Evolutionary conservation across 306 rosid species (phyloP), one percentile per base, ranked within the genome.

Genomic region (Urtica urens): DNA sequence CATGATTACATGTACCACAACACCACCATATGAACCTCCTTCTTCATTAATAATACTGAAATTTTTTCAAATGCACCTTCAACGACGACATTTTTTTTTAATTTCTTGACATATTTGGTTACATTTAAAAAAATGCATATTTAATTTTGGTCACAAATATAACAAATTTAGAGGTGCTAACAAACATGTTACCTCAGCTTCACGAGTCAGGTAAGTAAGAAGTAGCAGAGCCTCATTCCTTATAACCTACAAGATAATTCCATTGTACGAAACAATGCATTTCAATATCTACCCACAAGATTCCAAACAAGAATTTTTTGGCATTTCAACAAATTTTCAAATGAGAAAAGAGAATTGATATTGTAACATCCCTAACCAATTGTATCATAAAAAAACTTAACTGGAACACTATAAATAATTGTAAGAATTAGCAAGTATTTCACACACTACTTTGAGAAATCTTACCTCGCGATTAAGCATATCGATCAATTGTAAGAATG

Each of bases 61-160:
- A 87, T 77, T 73, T 83, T 87, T 59, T 87, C 96, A 60, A 78
- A 87, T 26, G 87, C 96, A 60, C 96, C 96, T 87, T 87, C 96
- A 56, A 87, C 80, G 60, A 87, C 96, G 45, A 87, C 71, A 65
- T 83, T 87, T 68, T 87, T 87, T 83, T 87, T 94, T 67, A 87
- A 83, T 74, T 87, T 94, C 96, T 87, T n/a, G n/a, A n/a, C n/a
- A n/a, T n/a, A n/a, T n/a, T n/a, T n/a, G n/a, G n/a, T n/a, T n/a
- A n/a, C n/a, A n/a, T n/a, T n/a, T n/a, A n/a, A n/a, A n/a, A n/a
- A n/a, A n/a, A n/a, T n/a, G n/a, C n/a, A n/a, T n/a, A n/a, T n/a
- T n/a, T n/a, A n/a, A n/a, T n/a, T n/a, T n/a, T n/a, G 1, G 10
- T 0, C 37, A 47, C 21, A 35, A 49, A 3, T 31, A 45, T 7